Base-by-base conservation (phyloP, 805 yeast genomes). In the Nakazawaea wickerhamii region DNA sequence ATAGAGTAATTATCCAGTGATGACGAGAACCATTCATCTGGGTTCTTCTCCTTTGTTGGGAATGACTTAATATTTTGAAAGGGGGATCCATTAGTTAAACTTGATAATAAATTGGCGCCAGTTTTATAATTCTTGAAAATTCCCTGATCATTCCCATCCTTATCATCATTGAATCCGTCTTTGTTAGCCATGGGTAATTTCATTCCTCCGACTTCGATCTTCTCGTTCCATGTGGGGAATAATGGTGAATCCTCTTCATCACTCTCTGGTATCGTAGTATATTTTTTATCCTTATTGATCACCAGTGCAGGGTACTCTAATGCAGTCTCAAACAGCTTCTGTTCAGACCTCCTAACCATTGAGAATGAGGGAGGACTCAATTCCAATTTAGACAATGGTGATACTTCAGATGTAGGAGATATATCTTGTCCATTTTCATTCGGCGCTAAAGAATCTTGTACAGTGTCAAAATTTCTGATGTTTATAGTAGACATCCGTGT, bases 161-260 rank as follows among this genome's bases (percentile, higher is more conserved):
- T n/a, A 4, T n/a, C 14, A 9, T 3, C 22, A 31, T 9, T n/a
- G 10, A 31, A 19, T 18, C 20, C n/a, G 28, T 34, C 19, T 17
- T 25, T 25, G 11, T 8, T 14, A 6, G 22, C 10, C 8, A 11
- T 14, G 18, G 14, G 26, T 6, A 13, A n/a, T 10, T 32, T 20
- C 23, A 20, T 14, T n/a, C 11, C 23, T 9, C 14, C 14, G 26
- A 9, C 8, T 22, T 26, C 38, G 6, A n/a, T 13, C n/a, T 32
- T 40, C 19, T 34, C 38, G 13, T n/a, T n/a, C 26, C 38, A 30
- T 15, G 31, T 20, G 4, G 41, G 41, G 31, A 40, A 40, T 3
- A 40, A 30, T n/a, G 39, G 39, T 11, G 44, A 40, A 15, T 40
- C 38, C 15, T 40, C 38, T 18, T 10, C 14, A 20, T 33, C 43